Conservation (phyloP, 345 rosid species). For the Murraya paniculata region DNA sequence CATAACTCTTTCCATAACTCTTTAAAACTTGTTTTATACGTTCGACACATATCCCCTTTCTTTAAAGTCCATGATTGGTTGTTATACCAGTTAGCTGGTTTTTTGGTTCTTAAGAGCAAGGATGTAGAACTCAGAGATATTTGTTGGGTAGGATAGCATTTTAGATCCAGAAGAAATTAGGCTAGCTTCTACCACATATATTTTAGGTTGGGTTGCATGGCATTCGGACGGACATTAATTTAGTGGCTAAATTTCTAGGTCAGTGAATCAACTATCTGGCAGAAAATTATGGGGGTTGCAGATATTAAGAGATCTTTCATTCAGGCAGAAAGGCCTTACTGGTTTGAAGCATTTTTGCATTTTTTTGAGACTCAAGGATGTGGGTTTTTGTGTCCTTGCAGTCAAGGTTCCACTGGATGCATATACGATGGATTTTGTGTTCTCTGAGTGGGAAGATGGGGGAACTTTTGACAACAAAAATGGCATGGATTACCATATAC, state of each 20-base stretch:
- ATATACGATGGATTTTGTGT: constrained; percentile 93
- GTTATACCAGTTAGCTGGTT: background rate
- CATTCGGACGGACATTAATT: background rate
- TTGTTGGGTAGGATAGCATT: background rate
- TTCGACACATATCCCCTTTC: background rate
- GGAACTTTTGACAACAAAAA: constrained; percentile 74
- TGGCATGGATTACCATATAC: constrained; percentile 84
- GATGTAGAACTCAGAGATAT: background rate
- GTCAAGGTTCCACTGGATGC: constrained; percentile 94
- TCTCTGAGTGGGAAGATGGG: constrained; percentile 87
- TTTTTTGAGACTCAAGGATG: constrained; percentile 1
- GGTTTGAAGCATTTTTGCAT: background rate
- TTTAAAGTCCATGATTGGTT: background rate
- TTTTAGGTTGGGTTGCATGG: background rate
- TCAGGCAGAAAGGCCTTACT: background rate
- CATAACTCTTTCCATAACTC: background rate
- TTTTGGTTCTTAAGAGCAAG: background rate
- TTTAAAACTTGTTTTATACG: background rate
- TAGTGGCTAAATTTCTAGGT: background rate
- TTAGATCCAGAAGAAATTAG: background rate
- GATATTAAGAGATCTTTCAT: background rate
- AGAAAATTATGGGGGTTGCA: background rate
- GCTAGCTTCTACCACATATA: background rate
- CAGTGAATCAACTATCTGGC: background rate
- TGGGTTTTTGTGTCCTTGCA: constrained; percentile 38